Evolutionary conservation across 1,284 basidiomycete genomes (phyloP).

Genomic region (Ceratorhiza oryzae-sativae): DNA sequence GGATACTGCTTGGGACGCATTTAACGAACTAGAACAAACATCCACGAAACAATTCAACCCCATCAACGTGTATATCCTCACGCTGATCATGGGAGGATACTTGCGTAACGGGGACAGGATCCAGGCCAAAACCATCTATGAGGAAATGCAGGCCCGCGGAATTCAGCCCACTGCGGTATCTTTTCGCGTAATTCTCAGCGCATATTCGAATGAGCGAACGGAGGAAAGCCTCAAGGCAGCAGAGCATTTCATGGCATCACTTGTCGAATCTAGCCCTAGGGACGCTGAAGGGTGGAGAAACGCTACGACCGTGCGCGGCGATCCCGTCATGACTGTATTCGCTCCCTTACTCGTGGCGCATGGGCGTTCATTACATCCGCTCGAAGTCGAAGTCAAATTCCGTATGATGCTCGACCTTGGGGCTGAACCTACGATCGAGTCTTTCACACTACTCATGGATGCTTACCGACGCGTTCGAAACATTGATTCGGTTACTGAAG

Average conservation of each 20-base stretch:
- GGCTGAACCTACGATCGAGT: conserved; percentile 65
- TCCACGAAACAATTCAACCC: conserved; percentile 30
- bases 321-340: conserved; percentile 60
- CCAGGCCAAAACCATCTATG: conserved; percentile 72
- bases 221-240: conserved; percentile 63
- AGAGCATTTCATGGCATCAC: conserved; percentile 65
- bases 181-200: conserved; percentile 72
- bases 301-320: conserved; percentile 53
- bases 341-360: conserved; percentile 70
- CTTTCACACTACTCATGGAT: conserved; percentile 75
- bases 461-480: conserved; percentile 72
- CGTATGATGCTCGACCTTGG: conserved; percentile 60
- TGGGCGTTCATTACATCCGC: conserved; percentile 57
- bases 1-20: conserved; percentile 71
- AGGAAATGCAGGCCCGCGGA: conserved; percentile 73
- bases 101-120: conserved; percentile 64
- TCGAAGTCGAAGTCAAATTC: conserved; percentile 67
- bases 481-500: conserved; percentile 61
- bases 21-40: conserved; percentile 66
- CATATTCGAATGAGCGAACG: conserved; percentile 62
- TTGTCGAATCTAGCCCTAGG: conserved; percentile 51
- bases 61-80: conserved; percentile 65
- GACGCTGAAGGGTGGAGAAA: conserved; percentile 45
- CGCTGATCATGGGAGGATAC: conserved; percentile 85
- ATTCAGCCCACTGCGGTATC: conserved; percentile 76